Percentiles rank a stretch among this genome's conserved stretches.
These are phyloP conservation scores for Kodamaea anthophila DNA, from an alignment of 1,139 yeast species.

Conservation along the genomic window DNA sequence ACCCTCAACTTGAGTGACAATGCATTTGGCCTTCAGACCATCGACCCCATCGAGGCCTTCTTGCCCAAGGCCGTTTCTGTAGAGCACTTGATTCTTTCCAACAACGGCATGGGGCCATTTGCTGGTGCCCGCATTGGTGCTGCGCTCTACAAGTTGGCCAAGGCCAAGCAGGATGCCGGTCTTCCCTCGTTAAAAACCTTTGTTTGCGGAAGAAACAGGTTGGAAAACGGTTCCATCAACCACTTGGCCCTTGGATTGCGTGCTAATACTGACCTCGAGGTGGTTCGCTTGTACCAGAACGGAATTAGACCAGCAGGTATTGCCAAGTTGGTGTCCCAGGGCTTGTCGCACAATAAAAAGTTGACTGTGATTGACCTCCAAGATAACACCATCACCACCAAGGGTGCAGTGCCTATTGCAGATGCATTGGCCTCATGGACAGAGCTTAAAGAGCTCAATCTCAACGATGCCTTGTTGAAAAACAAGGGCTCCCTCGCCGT, in stretches of 20 bases:
- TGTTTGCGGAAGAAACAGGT: constrained; percentile 92
- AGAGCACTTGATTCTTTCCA: constrained; percentile 80
- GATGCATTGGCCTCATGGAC: constrained; percentile 50
- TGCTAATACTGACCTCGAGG: constrained; percentile 68
- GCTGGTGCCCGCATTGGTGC: constrained; percentile 93
- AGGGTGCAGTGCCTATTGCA: constrained; percentile 53
- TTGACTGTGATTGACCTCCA: constrained; percentile 78
- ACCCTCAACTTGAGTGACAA: constrained; percentile 86
- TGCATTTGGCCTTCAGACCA: constrained; percentile 94
- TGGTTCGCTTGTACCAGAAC: constrained; percentile 81
- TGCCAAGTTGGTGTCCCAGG: constrained; percentile 64
- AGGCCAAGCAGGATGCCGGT: constrained; percentile 46
- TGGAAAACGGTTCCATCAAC: constrained; percentile 87
- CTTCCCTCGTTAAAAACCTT: constrained; percentile 63
- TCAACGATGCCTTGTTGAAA: constrained; percentile 84
- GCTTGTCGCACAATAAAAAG: constrained; percentile 55
- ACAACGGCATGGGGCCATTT: constrained; percentile 96
- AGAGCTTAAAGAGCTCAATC: constrained; percentile 64
- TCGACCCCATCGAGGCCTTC: constrained; percentile 79
- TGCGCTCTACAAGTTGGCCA: constrained; percentile 70
- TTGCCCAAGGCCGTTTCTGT: constrained; percentile 70
- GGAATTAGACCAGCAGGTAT: constrained; percentile 96
- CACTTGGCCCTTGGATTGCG: constrained; percentile 71
- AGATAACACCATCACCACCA: constrained; percentile 87
- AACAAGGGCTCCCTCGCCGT: constrained; percentile 62